Percentiles rank a stretch among this genome's conserved stretches.
Conservation (phyloP, 371 early-diverging fungal genomes). For the Sporodiniella umbellata region DNA sequence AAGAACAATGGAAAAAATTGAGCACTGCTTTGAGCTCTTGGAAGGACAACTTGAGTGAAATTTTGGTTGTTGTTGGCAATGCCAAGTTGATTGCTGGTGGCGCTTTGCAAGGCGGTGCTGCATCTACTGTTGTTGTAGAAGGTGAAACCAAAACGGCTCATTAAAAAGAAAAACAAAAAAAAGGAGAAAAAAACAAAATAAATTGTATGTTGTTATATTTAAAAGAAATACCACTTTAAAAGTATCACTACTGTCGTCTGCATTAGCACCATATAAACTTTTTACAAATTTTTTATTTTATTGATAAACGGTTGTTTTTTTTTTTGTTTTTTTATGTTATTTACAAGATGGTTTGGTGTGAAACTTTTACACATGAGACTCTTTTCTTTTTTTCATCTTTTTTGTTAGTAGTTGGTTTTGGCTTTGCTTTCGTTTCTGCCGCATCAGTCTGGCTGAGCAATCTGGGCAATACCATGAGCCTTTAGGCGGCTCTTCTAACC, state of each 20-base stretch:
- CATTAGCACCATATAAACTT: too few relatives aligned
- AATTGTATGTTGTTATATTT: neutral
- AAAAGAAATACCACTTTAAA: neutral
- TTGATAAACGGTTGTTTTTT: too few relatives aligned
- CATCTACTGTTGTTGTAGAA: slow-evolving; percentile 37
- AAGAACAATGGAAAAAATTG: slow-evolving; percentile 79
- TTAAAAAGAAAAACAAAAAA: neutral
- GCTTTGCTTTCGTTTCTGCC: slow-evolving; percentile 26
- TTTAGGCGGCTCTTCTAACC: slow-evolving; percentile 77
- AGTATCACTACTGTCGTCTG: too few relatives aligned
- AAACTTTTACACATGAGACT: slow-evolving; percentile 7
- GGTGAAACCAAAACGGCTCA: slow-evolving; percentile 22
- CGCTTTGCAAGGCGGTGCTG: slow-evolving; percentile 37
- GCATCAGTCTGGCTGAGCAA: slow-evolving; percentile 50
- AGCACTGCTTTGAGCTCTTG: slow-evolving; percentile 69
- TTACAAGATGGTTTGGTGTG: neutral
- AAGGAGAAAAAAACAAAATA: neutral
- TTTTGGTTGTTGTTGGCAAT: slow-evolving; percentile 79
- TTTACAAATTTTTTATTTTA: too few relatives aligned
- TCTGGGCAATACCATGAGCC: slow-evolving; percentile 92
- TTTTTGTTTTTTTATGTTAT: too few relatives aligned
- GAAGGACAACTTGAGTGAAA: slow-evolving; percentile 76
- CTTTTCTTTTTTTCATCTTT: slow-evolving; percentile 16
- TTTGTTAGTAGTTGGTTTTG: slow-evolving; percentile 1
- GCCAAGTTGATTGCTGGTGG: slow-evolving; percentile 72